phyloP scores from a whole-genome alignment of 352 stramenopile species.

The Globisporangium cystogenes region DNA sequence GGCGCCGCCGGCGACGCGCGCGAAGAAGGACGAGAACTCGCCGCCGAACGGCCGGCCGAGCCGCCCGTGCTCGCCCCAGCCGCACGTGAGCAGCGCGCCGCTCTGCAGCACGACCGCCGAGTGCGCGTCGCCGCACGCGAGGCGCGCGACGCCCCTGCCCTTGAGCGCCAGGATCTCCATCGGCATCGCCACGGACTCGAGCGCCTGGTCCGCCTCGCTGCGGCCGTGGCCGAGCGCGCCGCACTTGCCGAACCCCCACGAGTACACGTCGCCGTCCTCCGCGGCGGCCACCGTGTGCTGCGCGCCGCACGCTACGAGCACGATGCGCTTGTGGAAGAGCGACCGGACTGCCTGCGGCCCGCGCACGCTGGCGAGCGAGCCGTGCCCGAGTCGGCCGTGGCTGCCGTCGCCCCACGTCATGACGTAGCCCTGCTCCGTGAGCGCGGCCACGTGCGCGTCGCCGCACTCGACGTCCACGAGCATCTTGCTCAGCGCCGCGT shows the following conservation, averaged over 20 bases:
- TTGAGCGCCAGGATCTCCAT: constrained; percentile 52
- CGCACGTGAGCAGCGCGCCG: constrained; percentile 52
- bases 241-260: constrained; percentile 49
- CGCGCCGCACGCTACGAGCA: constrained; percentile 53
- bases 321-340: constrained; percentile 53
- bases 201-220: constrained; percentile 21
- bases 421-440: constrained; percentile 71
- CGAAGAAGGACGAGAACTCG: constrained; percentile 41
- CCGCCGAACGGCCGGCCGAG: constrained; percentile 25
- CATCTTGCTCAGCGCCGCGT: constrained; percentile 44
- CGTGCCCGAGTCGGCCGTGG: constrained; percentile 28
- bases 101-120: constrained; percentile 34
- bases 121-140: constrained; percentile 64
- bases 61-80: constrained; percentile 48
- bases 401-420: constrained; percentile 66
- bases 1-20: constrained; percentile 13
- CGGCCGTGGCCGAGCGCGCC: constrained; percentile 55
- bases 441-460: constrained; percentile 44
- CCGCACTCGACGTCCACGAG: constrained; percentile 56
- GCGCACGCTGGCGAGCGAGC: constrained; percentile 2
- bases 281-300: constrained; percentile 54
- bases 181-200: constrained; percentile 28
- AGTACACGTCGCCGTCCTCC: constrained; percentile 60
- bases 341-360: constrained; percentile 26
- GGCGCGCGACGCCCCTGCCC: constrained; percentile 23